Evolutionary conservation across 129 eudicot species (phyloP).

Genomic region (Flaveria bidentis): DNA sequence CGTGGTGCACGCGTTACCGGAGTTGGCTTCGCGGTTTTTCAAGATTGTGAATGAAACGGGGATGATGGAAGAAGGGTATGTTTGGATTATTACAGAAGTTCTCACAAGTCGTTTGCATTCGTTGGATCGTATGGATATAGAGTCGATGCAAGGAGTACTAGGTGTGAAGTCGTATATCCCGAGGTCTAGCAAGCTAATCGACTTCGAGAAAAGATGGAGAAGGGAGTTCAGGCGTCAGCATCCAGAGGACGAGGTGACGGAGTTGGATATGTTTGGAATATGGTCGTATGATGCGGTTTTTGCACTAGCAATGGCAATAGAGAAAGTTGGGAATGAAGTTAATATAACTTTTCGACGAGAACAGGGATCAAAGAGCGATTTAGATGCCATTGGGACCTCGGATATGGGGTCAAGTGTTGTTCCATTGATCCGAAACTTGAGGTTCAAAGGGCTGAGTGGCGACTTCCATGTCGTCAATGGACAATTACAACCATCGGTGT

Average conservation of each 20-base stretch:
- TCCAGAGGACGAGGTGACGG: not conserved
- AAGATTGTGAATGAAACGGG: not conserved
- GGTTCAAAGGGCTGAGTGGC: conserved; percentile 16
- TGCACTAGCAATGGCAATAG: not conserved
- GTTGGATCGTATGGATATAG: not conserved
- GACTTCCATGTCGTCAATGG: not conserved
- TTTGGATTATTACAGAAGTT: conserved; percentile 10
- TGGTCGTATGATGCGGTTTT: conserved; percentile 7
- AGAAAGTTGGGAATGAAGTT: not conserved
- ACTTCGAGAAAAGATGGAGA: conserved; percentile 2
- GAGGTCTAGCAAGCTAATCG: not conserved
- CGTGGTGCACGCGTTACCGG: not conserved
- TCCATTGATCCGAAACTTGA: not conserved
- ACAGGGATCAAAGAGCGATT: conserved; percentile 1
- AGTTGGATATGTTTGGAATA: conserved; percentile 14
- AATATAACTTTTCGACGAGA: not conserved
- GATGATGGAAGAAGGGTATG: conserved; percentile 17
- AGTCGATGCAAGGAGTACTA: conserved; percentile 4
- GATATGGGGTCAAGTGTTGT: conserved; percentile 8
- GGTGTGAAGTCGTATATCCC: conserved; percentile 16
- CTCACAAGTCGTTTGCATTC: conserved; percentile 14
- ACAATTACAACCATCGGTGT: conserved; percentile 15
- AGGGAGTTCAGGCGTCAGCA: not conserved
- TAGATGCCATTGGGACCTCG: conserved; percentile 15
- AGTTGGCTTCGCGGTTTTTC: conserved; percentile 5